Evolutionary conservation across 208 protist genomes (phyloP), one percentile per base, ranked within the genome.

Genomic region (Leishmania tropica): DNA sequence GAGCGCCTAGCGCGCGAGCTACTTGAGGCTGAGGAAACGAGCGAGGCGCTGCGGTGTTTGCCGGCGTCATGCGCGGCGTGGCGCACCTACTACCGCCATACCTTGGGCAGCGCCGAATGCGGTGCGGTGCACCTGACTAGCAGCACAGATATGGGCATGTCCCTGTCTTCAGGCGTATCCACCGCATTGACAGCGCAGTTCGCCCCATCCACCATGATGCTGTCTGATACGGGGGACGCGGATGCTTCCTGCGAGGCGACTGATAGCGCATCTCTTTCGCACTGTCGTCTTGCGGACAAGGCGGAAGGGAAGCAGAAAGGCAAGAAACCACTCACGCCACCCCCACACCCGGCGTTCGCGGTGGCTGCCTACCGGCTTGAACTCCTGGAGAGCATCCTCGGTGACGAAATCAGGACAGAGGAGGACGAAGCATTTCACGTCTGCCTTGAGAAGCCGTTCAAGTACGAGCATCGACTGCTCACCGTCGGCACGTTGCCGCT

Each of bases 1-100:
- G 92, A 95, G 78, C 91, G 89, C 73, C 85, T 87, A 7, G 85
- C 78, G 75, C 92, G 92, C n/a, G 85, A 93, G 67, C 51, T 60
- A 2, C 75, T 95, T 45, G 83, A 88, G 48, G 83, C 84, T 47
- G 81, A 78, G 67, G 90, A 91, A 75, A 79, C 84, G 15, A 67
- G 80, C 15, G 87, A 88, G 56, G 89, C 89, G 5, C 73, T 93
- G 7, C 76, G 75, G 37, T 81, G 53, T 11, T 35, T 93, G 74
- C 85, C 84, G n/a, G 82, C 78, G 81, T 81, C 84, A 72, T 75
- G 51, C 42, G 35, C 60, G n/a, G 64, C 85, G 62, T 84, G 77
- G 75, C 5, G n/a, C 31, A 73, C 62, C 1, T 83, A 75, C 65
- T 56, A 64, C 47, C 10, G 47, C 11, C 35, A 35, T 62, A 35